Percentiles rank a stretch among this genome's conserved stretches.
phyloP scores from a whole-genome alignment of 345 rosid genomes.

The Eucalyptus regnans region DNA sequence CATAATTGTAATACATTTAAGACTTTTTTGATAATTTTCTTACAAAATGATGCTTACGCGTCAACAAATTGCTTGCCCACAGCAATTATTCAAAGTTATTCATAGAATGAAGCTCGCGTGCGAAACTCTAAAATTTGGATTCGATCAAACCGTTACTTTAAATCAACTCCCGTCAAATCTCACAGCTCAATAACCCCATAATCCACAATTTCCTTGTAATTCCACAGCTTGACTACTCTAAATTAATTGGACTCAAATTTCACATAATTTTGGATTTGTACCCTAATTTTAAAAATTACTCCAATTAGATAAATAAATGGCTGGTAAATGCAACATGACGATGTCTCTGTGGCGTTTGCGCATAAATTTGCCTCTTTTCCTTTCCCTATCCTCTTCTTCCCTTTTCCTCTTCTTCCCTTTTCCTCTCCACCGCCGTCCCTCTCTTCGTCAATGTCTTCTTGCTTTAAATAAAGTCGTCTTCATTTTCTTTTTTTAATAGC shows the following conservation, averaged over 20 bases:
- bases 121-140: too few relatives aligned
- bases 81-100: too few relatives aligned
- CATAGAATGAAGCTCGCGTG: rapidly evolving
- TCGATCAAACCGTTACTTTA: background rate
- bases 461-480: too few relatives aligned
- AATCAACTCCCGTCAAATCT: background rate
- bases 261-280: background rate
- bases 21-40: rapidly evolving
- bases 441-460: too few relatives aligned
- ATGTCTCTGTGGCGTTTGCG: background rate
- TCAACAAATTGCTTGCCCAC: background rate
- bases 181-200: background rate
- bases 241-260: background rate
- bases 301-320: background rate
- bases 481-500: too few relatives aligned
- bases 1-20: rapidly evolving
- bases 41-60: background rate
- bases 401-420: too few relatives aligned
- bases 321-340: background rate
- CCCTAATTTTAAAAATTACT: background rate
- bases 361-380: background rate
- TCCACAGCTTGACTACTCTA: background rate
- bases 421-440: too few relatives aligned
- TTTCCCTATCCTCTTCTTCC: background rate
- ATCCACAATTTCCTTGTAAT: background rate